Base-by-base conservation (phyloP, 2,329 filamentous ascomycete species). In the Aureobasidium pullulans region DNA sequence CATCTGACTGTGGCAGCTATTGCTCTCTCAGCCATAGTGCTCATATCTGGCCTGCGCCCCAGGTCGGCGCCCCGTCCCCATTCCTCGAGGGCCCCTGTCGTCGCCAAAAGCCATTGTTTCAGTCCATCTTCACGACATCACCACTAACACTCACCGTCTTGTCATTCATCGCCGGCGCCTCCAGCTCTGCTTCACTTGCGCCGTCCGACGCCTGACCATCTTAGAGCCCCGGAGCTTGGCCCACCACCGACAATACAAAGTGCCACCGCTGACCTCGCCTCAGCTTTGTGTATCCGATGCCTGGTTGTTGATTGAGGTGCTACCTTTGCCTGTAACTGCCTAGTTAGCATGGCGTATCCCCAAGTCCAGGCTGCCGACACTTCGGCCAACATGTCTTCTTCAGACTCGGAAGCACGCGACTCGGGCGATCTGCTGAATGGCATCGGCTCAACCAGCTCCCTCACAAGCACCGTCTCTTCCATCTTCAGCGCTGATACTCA, bases 381-480 rank as follows among this genome's bases (percentile, higher is more conserved):
- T 36, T 19, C 54, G 6, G 40, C 32, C 34, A 60, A 46, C 52
- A 40, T 59, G 28, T 56, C 52, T 13, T 59, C 60, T 23, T 60
- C 57, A 8, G 57, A 59, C 40, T 52, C 57, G 39, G 57, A 59
- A 43, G 57, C 48, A 44, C 57, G 56, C 36, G 77, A 81, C 66
- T 64, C 70, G 48, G 84, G 83, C 72, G 87, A 91, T 68, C 81
- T 86, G 57, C 80, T 87, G 68, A 87, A 86, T 72, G 85, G 84
- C 63, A 81, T 86, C 66, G 86, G 84, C 67, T 91, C 88, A 53
- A 83, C 85, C 60, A 89, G 85, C 74, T 90, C 88, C 60, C 80
- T 86, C 69, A 79, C 82, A 60, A 90, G 86, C 75, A 83, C 85
- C 57, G 81, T 81, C 53, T 90, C 87, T 46, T 90, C 89, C 58